Conservation (phyloP, 139 green algal species). For the Coelastrella sp. region DNA sequence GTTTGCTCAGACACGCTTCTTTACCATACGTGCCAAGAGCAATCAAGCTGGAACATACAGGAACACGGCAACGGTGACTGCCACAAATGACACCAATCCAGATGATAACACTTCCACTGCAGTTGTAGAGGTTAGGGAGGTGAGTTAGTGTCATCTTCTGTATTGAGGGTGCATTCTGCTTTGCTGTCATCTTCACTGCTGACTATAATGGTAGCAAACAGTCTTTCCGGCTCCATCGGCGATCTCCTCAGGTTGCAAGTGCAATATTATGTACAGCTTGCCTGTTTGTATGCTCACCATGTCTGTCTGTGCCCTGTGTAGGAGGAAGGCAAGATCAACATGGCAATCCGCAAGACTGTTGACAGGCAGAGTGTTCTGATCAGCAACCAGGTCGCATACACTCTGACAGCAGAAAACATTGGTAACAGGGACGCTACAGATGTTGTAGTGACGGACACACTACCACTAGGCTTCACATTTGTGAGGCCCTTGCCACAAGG, state of each 20-base stretch:
- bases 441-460: background rate
- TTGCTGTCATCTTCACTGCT: too few species aligned
- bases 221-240: too few species aligned
- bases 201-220: too few species aligned
- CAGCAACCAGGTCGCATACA: background rate
- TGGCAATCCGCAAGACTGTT: background rate
- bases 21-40: background rate
- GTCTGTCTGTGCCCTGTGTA: background rate
- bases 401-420: background rate
- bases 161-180: too few species aligned
- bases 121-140: background rate
- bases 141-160: too few species aligned
- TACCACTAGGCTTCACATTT: background rate
- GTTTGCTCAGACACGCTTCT: background rate
- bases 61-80: background rate
- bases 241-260: too few species aligned
- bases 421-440: background rate
- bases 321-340: background rate
- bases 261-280: too few species aligned
- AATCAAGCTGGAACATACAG: background rate
- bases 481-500: background rate
- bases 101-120: background rate
- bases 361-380: background rate
- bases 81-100: background rate
- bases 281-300: too few species aligned